A percentile compares a stretch with the other conserved stretches of the same genome.
Evolutionary conservation across 768 basidiomycete species (phyloP).

Genomic region (Phallus indusiatus): DNA sequence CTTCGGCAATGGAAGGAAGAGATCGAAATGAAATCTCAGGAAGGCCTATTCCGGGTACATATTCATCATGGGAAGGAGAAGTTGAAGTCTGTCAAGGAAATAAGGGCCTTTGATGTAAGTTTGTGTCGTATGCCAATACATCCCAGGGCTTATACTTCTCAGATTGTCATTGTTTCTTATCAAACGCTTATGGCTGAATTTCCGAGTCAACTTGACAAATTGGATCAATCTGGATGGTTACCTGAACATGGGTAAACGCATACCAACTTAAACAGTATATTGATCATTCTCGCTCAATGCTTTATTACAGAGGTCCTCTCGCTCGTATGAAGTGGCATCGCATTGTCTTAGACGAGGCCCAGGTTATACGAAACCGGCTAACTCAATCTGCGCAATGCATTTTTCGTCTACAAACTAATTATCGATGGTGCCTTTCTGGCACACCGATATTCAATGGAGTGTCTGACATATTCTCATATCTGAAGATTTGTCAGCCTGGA

Average conservation of each 20-base stretch:
- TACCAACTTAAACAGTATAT: neutral
- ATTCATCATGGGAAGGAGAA: conserved; percentile 70
- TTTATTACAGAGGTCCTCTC: conserved; percentile 46
- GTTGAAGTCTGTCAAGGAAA: conserved; percentile 40
- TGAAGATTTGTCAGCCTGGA: conserved; percentile 4
- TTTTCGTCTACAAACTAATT: conserved; percentile 40
- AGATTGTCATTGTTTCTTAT: conserved; percentile 73
- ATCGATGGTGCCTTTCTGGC: conserved; percentile 75
- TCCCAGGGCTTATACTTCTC: neutral
- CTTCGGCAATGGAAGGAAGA: conserved; percentile 75
- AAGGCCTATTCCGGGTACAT: conserved; percentile 46
- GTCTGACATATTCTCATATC: conserved; percentile 6
- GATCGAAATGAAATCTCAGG: conserved; percentile 56
- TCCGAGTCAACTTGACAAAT: conserved; percentile 30
- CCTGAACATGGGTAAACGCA: conserved; percentile 36
- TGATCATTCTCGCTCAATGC: neutral
- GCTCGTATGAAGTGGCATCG: conserved; percentile 57
- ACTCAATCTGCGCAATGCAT: neutral
- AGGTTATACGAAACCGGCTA: conserved; percentile 61
- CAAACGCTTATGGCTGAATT: conserved; percentile 59
- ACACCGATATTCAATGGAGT: conserved; percentile 66
- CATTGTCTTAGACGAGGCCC: conserved; percentile 70
- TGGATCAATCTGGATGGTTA: conserved; percentile 42
- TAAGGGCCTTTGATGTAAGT: conserved; percentile 46
- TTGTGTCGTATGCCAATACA: neutral